Evolutionary conservation across 495 filamentous ascomycete genomes (phyloP).

Genomic region (Penicillium cataractarum): DNA sequence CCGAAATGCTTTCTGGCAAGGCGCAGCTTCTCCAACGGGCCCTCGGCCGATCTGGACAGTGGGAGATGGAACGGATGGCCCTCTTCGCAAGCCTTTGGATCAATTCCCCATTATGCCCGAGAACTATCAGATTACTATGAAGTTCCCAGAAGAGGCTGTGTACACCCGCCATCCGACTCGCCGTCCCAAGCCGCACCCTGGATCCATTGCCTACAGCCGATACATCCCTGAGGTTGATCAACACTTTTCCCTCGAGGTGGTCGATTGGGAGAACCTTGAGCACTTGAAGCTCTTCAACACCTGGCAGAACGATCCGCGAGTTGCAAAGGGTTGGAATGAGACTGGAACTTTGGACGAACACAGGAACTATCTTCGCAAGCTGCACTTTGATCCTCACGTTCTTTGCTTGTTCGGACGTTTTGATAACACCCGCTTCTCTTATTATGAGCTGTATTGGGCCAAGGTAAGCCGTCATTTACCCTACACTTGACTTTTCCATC

Average conservation of each 20-base stretch:
- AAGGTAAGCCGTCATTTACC: constrained; percentile 49
- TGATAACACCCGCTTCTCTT: constrained; percentile 63
- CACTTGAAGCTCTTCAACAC: constrained; percentile 64
- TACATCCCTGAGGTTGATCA: constrained; percentile 68
- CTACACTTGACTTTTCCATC: neutral
- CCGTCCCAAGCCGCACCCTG: constrained; percentile 61
- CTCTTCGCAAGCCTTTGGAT: constrained; percentile 34
- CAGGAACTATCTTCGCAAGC: constrained; percentile 59
- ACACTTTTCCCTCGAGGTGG: constrained; percentile 66
- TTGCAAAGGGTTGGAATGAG: constrained; percentile 70
- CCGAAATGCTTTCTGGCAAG: constrained; percentile 66
- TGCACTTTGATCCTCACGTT: constrained; percentile 65
- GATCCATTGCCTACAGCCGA: constrained; percentile 65
- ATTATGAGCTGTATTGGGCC: constrained; percentile 74
- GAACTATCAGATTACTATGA: constrained; percentile 58
- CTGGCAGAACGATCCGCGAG: constrained; percentile 74
- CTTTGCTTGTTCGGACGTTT: constrained; percentile 65
- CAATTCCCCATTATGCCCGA: constrained; percentile 58
- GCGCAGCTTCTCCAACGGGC: constrained; percentile 65
- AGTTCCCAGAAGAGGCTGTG: constrained; percentile 48
- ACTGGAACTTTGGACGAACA: constrained; percentile 67
- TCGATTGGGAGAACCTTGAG: constrained; percentile 55
- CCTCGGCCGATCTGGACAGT: constrained; percentile 62
- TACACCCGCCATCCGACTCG: constrained; percentile 63
- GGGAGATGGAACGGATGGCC: constrained; percentile 41